These are phyloP conservation scores for Calonectria pseudoturangicola DNA, from an alignment of 2,329 filamentous ascomycete genomes.

Conservation along the genomic window DNA sequence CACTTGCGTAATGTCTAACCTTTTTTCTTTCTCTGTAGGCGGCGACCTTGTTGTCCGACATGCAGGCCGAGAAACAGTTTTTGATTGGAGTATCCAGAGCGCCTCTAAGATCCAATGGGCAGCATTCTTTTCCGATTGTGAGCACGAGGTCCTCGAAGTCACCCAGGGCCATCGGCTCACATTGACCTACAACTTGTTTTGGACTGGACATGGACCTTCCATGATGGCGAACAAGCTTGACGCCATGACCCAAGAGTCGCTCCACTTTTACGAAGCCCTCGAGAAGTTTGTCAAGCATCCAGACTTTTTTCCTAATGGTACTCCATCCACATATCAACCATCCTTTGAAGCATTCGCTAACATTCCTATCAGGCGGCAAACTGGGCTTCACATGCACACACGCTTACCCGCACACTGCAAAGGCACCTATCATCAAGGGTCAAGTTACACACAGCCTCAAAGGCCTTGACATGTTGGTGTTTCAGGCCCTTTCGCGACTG, in stretches of 20 bases:
- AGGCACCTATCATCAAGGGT: background rate
- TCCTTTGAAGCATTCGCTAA: background rate
- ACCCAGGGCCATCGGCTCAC: constrained; percentile 72
- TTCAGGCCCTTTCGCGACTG: background rate
- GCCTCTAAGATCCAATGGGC: constrained; percentile 63
- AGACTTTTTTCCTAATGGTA: constrained; percentile 28
- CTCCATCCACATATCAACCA: no score
- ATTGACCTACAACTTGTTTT: constrained; percentile 75
- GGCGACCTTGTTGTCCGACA: constrained; percentile 61
- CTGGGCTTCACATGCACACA: constrained; percentile 66
- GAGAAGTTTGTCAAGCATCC: constrained; percentile 30
- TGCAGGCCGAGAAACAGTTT: constrained; percentile 57
- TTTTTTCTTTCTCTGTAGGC: background rate
- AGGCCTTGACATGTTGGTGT: background rate
- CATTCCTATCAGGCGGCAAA: constrained; percentile 59
- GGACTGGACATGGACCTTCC: constrained; percentile 54
- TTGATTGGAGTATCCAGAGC: constrained; percentile 62
- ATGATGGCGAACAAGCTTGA: constrained; percentile 44
- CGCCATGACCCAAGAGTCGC: constrained; percentile 39
- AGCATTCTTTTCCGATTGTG: constrained; percentile 72
- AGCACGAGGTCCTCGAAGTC: constrained; percentile 71
- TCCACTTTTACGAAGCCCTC: constrained; percentile 34
- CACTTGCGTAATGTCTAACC: background rate
- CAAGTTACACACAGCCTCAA: background rate
- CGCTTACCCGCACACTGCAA: background rate